A percentile compares a stretch with the other conserved stretches of the same genome.
phyloP scores from a whole-genome alignment of 2,329 filamentous ascomycete genomes.

The Phoma sp. region DNA sequence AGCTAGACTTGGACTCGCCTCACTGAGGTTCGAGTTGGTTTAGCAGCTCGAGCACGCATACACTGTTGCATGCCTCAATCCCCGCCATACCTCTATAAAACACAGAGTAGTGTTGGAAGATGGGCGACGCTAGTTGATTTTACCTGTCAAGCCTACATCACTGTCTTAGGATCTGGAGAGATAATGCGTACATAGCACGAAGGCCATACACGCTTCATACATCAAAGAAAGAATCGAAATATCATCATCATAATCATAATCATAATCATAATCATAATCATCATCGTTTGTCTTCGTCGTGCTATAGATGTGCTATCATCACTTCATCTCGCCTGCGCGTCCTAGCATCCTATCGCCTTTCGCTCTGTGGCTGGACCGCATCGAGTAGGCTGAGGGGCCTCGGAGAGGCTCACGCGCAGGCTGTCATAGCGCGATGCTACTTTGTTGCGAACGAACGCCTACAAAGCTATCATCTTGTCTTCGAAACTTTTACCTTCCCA shows the following conservation, averaged over 20 bases:
- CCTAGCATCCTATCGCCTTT: neutral
- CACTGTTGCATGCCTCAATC: neutral
- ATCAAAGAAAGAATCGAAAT: constrained; percentile 5
- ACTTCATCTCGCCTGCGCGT: neutral
- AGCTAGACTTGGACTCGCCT: constrained; percentile 13
- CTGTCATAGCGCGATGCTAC: neutral
- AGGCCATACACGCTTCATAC: constrained; percentile 8
- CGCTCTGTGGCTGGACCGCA: neutral
- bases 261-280: neutral
- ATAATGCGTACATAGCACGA: constrained; percentile 22
- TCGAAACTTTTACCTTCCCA: neutral
- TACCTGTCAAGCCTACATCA: constrained; percentile 7
- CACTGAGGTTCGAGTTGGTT: constrained; percentile 4
- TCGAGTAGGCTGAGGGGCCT: neutral
- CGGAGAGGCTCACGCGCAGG: neutral
- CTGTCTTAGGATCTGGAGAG: constrained; percentile 18
- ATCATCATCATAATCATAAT: neutral
- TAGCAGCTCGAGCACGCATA: neutral
- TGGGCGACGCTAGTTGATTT: neutral
- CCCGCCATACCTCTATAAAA: constrained; percentile 1
- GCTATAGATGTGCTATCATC: neutral
- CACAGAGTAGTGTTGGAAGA: neutral
- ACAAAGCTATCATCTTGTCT: neutral
- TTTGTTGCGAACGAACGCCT: neutral
- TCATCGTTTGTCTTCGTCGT: neutral